Evolutionary conservation across 805 yeast species (phyloP), one percentile per base, ranked within the genome.

Genomic region (Metschnikowia arizonensis): DNA sequence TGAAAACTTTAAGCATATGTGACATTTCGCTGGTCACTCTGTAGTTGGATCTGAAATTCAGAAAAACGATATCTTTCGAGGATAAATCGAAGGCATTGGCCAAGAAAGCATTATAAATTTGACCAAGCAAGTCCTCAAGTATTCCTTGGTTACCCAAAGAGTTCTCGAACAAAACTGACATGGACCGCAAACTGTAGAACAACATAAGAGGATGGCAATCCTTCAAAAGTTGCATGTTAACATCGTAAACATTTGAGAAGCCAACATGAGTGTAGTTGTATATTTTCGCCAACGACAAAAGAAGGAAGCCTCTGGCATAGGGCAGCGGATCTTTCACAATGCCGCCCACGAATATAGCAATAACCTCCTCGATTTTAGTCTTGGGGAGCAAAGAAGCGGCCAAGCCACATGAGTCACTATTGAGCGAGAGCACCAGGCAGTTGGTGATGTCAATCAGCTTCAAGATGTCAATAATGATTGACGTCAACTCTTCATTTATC

Each of bases 161-260:
- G 28, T 76, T 78, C 31, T 78, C 80, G 25, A 89, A 67, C 10
- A 85, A 61, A 1, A 76, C 64, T 2, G 77, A 63, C 34, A 85
- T 59, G 0, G 93, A 77, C 38, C 76, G 76, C 53, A 89, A 60
- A 0, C 91, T 73, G 74, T 89, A 83, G 44, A 78, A 74, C 59
- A 87, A 90, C 14, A 93, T 89, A 1, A 79, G 67, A 0, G 97
- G 96, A 59, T 90, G 91, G 0, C 96, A 90, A 62, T 91, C 98
- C 17, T 66, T 66, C 3, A 82, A 61, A 24, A 91, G 69, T 12
- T 85, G 81, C 31, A 74, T 62, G 2, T 82, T 57, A 4, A 88
- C 79, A 29, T 80, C 81, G 46, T 75, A 69, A 3, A 83, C 75
- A 3, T 76, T 68, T 25, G 44, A 52, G 39, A 64, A 66, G 1